phyloP scores from a whole-genome alignment of 192 early-diverging fungal species.

The Mortierella claussenii region DNA sequence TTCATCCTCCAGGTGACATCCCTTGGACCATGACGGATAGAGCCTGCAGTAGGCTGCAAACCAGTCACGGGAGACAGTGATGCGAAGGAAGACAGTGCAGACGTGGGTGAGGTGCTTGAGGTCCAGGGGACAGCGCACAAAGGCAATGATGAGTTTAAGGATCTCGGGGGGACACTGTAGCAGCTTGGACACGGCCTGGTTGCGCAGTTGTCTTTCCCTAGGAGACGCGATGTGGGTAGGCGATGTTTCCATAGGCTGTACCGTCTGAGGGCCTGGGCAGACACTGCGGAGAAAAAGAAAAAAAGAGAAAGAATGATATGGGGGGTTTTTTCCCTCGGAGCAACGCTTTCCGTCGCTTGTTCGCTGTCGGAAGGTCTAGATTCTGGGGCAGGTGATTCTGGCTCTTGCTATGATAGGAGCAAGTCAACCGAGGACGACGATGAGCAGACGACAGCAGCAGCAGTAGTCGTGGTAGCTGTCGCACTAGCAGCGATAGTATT shows the following conservation, averaged over 20 bases:
- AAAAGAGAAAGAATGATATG: too few relatives aligned
- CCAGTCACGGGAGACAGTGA: constrained; percentile 4
- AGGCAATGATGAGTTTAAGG: background rate
- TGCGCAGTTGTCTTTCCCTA: background rate
- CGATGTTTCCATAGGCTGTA: background rate
- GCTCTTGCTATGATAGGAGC: too few relatives aligned
- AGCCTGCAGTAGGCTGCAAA: background rate
- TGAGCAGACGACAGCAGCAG: too few relatives aligned
- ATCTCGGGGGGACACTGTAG: background rate
- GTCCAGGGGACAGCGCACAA: background rate
- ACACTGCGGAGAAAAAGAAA: background rate
- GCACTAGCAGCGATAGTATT: too few relatives aligned
- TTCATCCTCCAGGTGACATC: background rate
- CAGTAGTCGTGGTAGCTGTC: too few relatives aligned
- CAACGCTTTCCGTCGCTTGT: too few relatives aligned
- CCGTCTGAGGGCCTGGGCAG: background rate
- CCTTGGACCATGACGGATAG: background rate
- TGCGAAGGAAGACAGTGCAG: background rate
- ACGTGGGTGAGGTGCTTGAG: background rate
- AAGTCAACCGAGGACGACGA: too few relatives aligned
- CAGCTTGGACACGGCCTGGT: background rate
- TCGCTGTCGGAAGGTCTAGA: too few relatives aligned
- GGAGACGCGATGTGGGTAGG: background rate
- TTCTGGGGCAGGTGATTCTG: too few relatives aligned
- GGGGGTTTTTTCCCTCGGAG: too few relatives aligned